phyloP scores from a whole-genome alignment of 345 rosid species.

The Rhizophora apiculata region DNA sequence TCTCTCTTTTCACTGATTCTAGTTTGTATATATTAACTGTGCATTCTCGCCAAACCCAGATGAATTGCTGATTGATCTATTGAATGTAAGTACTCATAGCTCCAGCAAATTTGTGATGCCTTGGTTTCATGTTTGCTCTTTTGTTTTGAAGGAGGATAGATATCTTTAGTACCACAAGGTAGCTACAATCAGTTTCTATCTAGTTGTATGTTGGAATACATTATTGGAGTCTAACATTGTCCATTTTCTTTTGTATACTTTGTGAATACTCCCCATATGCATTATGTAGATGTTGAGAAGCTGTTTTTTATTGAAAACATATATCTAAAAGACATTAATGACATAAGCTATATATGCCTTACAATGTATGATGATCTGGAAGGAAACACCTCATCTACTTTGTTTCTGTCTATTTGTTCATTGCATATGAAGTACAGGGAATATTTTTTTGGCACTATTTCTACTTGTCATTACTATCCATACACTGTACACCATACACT shows the following conservation, averaged over 20 bases:
- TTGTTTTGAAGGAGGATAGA: neutral
- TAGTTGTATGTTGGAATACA: neutral
- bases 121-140: neutral
- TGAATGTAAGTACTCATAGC: constrained; percentile 48
- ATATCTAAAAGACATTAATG: neutral
- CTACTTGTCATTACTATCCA: neutral
- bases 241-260: neutral
- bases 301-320: neutral
- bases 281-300: neutral
- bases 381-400: neutral
- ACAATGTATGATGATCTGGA: neutral
- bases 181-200: neutral
- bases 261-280: neutral
- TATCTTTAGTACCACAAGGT: neutral
- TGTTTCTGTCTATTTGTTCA: neutral
- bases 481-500: neutral
- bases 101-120: neutral
- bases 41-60: constrained; percentile 90
- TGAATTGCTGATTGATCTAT: constrained; percentile 73
- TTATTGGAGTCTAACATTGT: neutral
- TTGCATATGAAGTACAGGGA: no score
- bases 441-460: neutral
- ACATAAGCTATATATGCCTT: neutral
- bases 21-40: constrained; percentile 91
- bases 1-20: constrained; percentile 10